A percentile compares a stretch with the other conserved stretches of the same genome.
phyloP scores from a whole-genome alignment of 192 early-diverging fungal genomes.

The Podila horticola region DNA sequence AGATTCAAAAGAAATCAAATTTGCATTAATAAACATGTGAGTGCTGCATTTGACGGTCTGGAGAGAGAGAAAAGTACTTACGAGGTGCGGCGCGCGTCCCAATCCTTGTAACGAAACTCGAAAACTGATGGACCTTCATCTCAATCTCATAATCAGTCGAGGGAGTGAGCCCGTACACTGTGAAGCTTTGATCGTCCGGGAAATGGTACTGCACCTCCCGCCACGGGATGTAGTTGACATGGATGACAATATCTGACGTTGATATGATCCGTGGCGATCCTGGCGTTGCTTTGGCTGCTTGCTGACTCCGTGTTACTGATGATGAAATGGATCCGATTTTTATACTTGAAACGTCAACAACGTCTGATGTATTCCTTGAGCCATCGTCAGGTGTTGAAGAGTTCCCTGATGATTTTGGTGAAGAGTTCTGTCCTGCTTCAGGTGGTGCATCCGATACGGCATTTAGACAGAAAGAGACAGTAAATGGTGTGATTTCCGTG shows the following conservation, averaged over 20 bases:
- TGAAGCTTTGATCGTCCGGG: constrained; percentile 48
- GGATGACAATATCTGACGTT: constrained; percentile 47
- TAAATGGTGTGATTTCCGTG: constrained; percentile 47
- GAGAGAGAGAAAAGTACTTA: constrained; percentile 17
- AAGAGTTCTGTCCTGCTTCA: not conserved
- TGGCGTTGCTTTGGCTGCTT: constrained; percentile 5
- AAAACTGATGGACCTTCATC: constrained; percentile 48
- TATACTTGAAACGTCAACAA: constrained; percentile 38
- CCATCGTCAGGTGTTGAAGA: not conserved
- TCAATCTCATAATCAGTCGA: constrained; percentile 52
- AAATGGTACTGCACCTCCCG: constrained; percentile 48
- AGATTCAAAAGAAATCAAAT: not conserved
- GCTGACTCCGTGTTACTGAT: constrained; percentile 8
- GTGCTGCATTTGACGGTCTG: not conserved
- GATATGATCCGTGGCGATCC: constrained; percentile 40
- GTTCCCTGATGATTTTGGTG: not conserved
- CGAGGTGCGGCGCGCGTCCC: constrained; percentile 48
- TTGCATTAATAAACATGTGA: constrained; percentile 11
- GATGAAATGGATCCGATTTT: constrained; percentile 34
- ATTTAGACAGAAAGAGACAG: constrained; percentile 44
- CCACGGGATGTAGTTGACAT: constrained; percentile 51
- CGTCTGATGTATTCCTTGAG: constrained; percentile 2
- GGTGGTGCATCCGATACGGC: constrained; percentile 32
- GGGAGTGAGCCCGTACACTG: constrained; percentile 42
- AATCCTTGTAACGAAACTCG: constrained; percentile 44